A percentile compares a stretch with the other conserved stretches of the same genome.
phyloP scores from a whole-genome alignment of 352 stramenopile species.

The Pythium aristosporum region DNA sequence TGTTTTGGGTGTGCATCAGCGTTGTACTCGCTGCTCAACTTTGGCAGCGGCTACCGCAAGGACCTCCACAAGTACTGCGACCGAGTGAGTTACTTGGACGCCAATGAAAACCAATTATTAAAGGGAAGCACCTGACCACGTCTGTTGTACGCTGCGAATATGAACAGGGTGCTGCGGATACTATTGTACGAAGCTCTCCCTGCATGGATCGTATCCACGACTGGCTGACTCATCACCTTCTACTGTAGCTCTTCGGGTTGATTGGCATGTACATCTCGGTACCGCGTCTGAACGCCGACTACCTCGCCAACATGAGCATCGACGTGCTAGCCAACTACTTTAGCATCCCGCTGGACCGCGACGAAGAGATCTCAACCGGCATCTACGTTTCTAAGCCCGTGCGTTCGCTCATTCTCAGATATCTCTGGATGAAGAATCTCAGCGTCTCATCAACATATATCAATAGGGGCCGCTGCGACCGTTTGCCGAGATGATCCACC shows the following conservation, averaged over 20 bases:
- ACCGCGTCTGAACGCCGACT: constrained; percentile 58
- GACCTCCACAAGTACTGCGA: constrained; percentile 73
- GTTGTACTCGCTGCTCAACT: constrained; percentile 72
- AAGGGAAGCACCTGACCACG: not conserved
- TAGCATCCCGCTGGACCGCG: constrained; percentile 61
- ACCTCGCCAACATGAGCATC: constrained; percentile 58
- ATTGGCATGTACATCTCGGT: constrained; percentile 84
- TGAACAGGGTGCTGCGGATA: constrained; percentile 61
- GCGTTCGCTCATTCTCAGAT: constrained; percentile 2
- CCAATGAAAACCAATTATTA: not conserved
- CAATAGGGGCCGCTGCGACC: constrained; percentile 63
- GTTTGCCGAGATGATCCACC: constrained; percentile 57
- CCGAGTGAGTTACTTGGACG: constrained; percentile 31
- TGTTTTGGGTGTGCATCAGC: constrained; percentile 25
- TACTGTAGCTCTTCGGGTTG: constrained; percentile 67
- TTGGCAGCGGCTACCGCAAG: constrained; percentile 79
- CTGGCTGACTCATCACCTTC: not conserved
- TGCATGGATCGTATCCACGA: not conserved
- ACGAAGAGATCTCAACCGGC: constrained; percentile 68
- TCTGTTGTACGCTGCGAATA: not conserved
- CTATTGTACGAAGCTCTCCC: constrained; percentile 47
- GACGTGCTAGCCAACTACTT: constrained; percentile 76
- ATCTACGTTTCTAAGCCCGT: constrained; percentile 85
- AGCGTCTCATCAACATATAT: not conserved
- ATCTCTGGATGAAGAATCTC: not conserved